These are phyloP conservation scores for Podaxis sp. DNA, from an alignment of 768 basidiomycete genomes.

Conservation along the genomic window DNA sequence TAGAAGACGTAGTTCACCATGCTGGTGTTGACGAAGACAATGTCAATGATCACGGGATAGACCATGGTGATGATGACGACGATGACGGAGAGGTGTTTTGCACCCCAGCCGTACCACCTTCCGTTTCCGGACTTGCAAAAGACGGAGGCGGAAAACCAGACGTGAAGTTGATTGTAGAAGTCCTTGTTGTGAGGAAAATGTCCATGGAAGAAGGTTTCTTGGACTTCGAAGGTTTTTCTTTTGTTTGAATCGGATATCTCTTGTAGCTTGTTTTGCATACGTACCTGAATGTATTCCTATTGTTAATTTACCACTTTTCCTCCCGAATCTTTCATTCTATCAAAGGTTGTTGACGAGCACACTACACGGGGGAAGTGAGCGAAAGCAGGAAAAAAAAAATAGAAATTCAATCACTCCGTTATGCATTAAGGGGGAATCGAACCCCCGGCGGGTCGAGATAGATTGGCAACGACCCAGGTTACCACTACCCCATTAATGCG, in stretches of 20 bases:
- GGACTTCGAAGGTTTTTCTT: constrained; percentile 62
- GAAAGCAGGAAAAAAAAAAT: neutral
- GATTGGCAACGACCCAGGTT: constrained; percentile 18
- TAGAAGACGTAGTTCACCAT: neutral
- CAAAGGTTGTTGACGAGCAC: neutral
- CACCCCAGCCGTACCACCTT: constrained; percentile 18
- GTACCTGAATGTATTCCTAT: too few relatives aligned
- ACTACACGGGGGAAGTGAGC: neutral
- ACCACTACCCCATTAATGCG: constrained; percentile 19
- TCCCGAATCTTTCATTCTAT: too few relatives aligned
- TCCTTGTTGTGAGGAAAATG: constrained; percentile 73
- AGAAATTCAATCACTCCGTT: neutral
- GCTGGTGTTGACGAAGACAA: neutral
- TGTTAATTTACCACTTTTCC: too few relatives aligned
- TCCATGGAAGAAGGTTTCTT: constrained; percentile 72
- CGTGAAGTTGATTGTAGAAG: constrained; percentile 20
- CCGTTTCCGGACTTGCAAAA: constrained; percentile 20
- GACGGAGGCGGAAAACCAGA: neutral
- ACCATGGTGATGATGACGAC: constrained; percentile 34
- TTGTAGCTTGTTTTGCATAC: too few relatives aligned
- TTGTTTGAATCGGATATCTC: neutral
- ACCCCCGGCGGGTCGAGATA: constrained; percentile 78
- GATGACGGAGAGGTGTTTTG: constrained; percentile 27
- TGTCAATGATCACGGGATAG: neutral
- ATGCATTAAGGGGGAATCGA: constrained; percentile 72